These are phyloP conservation scores for Moesziomyces sp. DNA, from an alignment of 1,284 basidiomycete genomes.

Conservation along the genomic window DNA sequence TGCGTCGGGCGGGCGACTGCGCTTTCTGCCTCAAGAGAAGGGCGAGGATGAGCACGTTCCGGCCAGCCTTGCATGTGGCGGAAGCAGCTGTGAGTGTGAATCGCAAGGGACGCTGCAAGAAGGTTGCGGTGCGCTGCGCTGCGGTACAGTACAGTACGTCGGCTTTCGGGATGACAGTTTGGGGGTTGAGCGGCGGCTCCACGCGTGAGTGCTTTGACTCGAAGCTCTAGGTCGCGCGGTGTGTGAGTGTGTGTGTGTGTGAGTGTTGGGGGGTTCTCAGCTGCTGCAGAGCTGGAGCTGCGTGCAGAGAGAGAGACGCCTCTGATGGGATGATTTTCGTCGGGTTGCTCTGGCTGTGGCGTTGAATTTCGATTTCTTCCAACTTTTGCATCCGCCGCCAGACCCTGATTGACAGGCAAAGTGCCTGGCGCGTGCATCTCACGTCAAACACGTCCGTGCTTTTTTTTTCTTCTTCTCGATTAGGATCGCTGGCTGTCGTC, in stretches of 20 bases:
- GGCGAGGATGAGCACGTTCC: neutral
- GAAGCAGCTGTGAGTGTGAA: too few species aligned
- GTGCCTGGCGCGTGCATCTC: neutral
- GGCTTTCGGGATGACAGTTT: too few species aligned
- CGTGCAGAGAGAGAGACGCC: too few species aligned
- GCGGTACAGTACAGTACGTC: too few species aligned
- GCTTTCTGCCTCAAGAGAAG: neutral
- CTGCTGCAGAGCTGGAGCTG: too few species aligned
- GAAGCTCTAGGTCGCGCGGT: too few species aligned
- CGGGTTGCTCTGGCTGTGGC: neutral
- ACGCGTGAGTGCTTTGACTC: too few species aligned
- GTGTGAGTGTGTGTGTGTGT: too few species aligned
- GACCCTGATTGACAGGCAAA: neutral
- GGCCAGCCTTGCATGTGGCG: neutral
- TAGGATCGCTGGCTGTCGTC: neutral
- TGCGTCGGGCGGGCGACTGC: neutral
- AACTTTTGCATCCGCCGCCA: neutral
- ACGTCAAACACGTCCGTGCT: neutral
- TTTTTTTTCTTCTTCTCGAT: neutral
- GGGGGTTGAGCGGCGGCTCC: too few species aligned
- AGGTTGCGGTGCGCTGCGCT: neutral
- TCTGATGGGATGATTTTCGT: constrained; percentile 25
- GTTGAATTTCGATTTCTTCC: neutral
- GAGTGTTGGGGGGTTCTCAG: too few species aligned
- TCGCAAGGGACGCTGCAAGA: neutral